Evolutionary conservation across 352 stramenopile genomes (phyloP), one percentile per base, ranked within the genome.

Genomic region (Pythium vanterpoolii): DNA sequence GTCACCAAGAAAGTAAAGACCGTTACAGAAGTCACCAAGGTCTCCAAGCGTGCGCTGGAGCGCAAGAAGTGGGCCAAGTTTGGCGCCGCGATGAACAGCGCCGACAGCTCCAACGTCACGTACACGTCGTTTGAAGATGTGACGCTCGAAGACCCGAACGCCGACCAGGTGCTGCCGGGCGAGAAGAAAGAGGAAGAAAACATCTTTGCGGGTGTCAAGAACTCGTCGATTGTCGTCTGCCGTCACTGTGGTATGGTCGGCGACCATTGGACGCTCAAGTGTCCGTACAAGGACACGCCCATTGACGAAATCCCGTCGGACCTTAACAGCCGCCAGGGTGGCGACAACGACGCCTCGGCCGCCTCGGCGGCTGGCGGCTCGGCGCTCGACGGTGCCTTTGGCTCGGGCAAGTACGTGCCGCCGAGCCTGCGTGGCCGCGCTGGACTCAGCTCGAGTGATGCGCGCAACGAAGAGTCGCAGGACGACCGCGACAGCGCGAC

Each of bases 1-100:
- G 69, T 96, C n/a, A 96, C 86, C 45, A 96, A 93, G 71, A 92
- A 91, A 58, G 76, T 95, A 14, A 90, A 95, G 72, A 94, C 90
- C 64, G 77, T 95, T 26, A 89, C 83, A 3, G 79, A 91, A 50
- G 76, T 90, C n/a, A 86, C 73, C 61, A 83, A 79, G 49, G 65
- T 94, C 38, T 94, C 84, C 75, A 95, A 95, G 79, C 77, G 78
- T 26, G 79, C 77, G 24, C 68, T 94, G 13, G 86, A 94, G 62
- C 86, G 86, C 57, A 86, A 86, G 83, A 74, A 84, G 52, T 95
- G 86, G 87, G 60, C 50, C 36, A 95, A 95, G 65, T 96, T 96
- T 54, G 87, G 87, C 31, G 84, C 78, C 24, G 87, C 83, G 24
- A 52, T 86, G 44, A 73, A 90, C 56, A 69, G 73, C 47, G 76